These are phyloP conservation scores for Hericium coralloides DNA, from an alignment of 768 basidiomycete genomes.

Conservation along the genomic window DNA sequence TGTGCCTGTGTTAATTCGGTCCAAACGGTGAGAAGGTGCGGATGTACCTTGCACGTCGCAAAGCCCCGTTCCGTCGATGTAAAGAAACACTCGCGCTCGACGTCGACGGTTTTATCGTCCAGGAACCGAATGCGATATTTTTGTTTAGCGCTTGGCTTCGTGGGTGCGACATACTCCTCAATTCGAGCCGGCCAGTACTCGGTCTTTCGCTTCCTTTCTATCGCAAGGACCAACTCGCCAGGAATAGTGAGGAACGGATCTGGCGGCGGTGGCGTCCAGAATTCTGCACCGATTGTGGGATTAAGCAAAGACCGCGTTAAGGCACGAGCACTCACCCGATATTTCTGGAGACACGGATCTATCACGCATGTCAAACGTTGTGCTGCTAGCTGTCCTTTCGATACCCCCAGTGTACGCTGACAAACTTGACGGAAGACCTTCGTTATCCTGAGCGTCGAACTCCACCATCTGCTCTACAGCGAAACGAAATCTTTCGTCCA, in stretches of 20 bases:
- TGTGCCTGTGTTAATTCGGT: slow-evolving; percentile 16
- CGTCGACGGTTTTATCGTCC: slow-evolving; percentile 34
- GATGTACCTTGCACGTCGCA: slow-evolving; percentile 44
- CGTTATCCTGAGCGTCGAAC: slow-evolving; percentile 9
- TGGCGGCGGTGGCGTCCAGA: slow-evolving; percentile 33
- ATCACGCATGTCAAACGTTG: not conserved
- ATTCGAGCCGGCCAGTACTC: slow-evolving; percentile 65
- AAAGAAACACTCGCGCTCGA: slow-evolving; percentile 48
- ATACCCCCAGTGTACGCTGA: slow-evolving; percentile 7
- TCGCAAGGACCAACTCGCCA: slow-evolving; percentile 57
- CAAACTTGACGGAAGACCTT: slow-evolving; percentile 12
- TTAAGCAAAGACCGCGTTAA: not conserved
- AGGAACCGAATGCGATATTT: slow-evolving; percentile 54
- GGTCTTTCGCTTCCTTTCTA: slow-evolving; percentile 25
- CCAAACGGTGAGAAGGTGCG: not conserved
- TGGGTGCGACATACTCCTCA: slow-evolving; percentile 39
- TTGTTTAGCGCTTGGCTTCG: slow-evolving; percentile 25
- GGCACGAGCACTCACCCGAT: slow-evolving; percentile 2
- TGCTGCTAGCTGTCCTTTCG: not conserved
- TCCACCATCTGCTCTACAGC: slow-evolving; percentile 12
- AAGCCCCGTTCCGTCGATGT: slow-evolving; percentile 53
- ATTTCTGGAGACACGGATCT: not conserved
- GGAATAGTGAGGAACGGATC: slow-evolving; percentile 50
- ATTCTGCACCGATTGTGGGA: not conserved
- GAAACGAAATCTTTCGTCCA: slow-evolving; percentile 10